Base-by-base conservation (phyloP, 2,329 filamentous ascomycete species). In the Pyricularia sp. region DNA sequence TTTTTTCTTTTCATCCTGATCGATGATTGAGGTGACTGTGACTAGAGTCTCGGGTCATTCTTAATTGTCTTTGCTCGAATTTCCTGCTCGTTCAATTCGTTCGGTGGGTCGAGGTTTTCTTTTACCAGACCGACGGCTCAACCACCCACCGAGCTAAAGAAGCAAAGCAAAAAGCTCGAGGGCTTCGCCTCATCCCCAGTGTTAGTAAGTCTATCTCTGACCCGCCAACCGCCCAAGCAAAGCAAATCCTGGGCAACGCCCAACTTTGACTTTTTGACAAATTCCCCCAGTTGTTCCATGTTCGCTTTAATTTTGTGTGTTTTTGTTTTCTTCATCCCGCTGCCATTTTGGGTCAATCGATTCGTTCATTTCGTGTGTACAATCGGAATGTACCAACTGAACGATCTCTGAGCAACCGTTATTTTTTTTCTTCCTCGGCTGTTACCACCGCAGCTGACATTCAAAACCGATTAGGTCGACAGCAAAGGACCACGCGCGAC, bases 271-370 rank as follows among this genome's bases (percentile, higher is more conserved):
- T 60, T 60, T 28, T n/a, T 26, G 53, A 4, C 53, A 59, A 3
- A 60, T 28, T 26, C 57, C 28, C 24, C 24, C 24, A 6, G 57
- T 2, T 13, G 57, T 26, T 60, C 28, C 57, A 31, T 31, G 57
- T 31, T 60, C 2, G 22, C n/a, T 28, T 16, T 28, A 22, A 13
- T 26, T 60, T 26, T 60, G 22, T 16, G 24, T n/a, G 33, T 40
- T 40, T 60, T 60, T 60, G 24, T 35, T 62, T 61, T 28, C 33
- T 65, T 57, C 49, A 55, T 62, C 40, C 61, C n/a, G 26, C 33
- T 26, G 40, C 33, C 60, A 16, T n/a, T 40, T 10, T 31, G 22
- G 28, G 24, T 26, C 28, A 60, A 26, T 60, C 24, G n/a, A 31
- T 60, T 26, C 16, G 5, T 60, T 31, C 57, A 60, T 60, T 60